phyloP scores from a whole-genome alignment of 257 asterid genomes.

The Thymus quinquecostatus region DNA sequence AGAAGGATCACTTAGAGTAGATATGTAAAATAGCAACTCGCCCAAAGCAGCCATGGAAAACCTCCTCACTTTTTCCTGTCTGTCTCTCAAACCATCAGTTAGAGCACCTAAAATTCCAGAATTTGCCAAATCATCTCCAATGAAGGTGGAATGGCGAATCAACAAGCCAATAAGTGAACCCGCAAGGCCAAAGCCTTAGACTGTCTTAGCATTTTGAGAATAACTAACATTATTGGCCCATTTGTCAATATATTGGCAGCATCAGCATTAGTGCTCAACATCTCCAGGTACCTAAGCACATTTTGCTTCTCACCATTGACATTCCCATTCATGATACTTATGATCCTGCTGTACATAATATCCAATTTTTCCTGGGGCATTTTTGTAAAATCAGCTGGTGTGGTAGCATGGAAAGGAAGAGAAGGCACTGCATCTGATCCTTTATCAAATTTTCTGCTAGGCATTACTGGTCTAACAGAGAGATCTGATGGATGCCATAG shows the following conservation, averaged over 20 bases:
- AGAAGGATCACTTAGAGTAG: conserved; percentile 79
- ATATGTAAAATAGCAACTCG: conserved; percentile 90
- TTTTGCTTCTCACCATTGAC: conserved; percentile 81
- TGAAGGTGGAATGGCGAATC: conserved; percentile 94
- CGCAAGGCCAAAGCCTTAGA: conserved; percentile 90
- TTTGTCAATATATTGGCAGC: conserved; percentile 96
- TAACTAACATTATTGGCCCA: conserved; percentile 86
- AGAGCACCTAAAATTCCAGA: conserved; percentile 92
- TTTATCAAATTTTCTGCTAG: conserved; percentile 86
- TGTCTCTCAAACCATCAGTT: conserved; percentile 95
- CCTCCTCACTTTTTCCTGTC: conserved; percentile 95
- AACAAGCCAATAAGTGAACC: conserved; percentile 88
- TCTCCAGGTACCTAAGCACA: conserved; percentile 88
- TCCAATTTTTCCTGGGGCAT: conserved; percentile 80
- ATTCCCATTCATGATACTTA: conserved; percentile 66
- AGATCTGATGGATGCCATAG: conserved; percentile 97
- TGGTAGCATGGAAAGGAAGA: conserved; percentile 72
- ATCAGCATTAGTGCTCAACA: conserved; percentile 77
- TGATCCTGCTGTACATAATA: conserved; percentile 53
- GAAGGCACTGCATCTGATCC: conserved; percentile 73
- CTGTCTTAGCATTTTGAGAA: conserved; percentile 86
- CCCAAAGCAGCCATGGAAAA: conserved; percentile 99
- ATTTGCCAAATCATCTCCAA: conserved; percentile 91
- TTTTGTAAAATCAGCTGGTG: conserved; percentile 77
- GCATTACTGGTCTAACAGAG: conserved; percentile 99